A percentile compares a stretch with the other conserved stretches of the same genome.
These are phyloP conservation scores for Escallonia herrerae DNA, from an alignment of 129 eudicot genomes.

Conservation along the genomic window DNA sequence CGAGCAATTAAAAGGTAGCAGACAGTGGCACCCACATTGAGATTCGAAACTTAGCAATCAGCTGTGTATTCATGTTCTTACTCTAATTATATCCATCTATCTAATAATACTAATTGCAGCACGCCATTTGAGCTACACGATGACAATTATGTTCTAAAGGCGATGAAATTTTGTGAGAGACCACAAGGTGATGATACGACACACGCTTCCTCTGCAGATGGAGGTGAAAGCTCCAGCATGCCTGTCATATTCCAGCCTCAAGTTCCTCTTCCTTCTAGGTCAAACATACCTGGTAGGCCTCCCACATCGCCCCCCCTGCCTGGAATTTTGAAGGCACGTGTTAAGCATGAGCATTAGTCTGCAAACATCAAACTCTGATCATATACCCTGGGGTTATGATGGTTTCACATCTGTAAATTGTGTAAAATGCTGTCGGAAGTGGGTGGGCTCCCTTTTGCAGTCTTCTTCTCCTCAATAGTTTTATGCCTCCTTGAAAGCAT, in stretches of 20 bases:
- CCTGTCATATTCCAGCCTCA: constrained; percentile 33
- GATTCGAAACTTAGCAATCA: no score
- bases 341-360: constrained; percentile 60
- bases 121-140: constrained; percentile 71
- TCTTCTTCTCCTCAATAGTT: constrained; percentile 1
- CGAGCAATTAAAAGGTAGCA: not conserved
- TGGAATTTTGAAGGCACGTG: constrained; percentile 78
- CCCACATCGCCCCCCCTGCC: constrained; percentile 68
- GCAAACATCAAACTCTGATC: not conserved
- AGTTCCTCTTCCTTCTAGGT: constrained; percentile 29
- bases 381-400: not conserved
- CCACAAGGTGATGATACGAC: constrained; percentile 26
- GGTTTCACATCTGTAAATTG: constrained; percentile 27
- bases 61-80: not conserved
- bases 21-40: not conserved
- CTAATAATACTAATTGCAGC: constrained; percentile 29
- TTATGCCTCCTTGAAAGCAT: no score
- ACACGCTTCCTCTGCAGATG: constrained; percentile 16
- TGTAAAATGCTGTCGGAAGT: constrained; percentile 32
- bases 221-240: constrained; percentile 63
- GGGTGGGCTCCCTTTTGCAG: constrained; percentile 4
- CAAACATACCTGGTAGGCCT: constrained; percentile 37
- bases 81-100: not conserved
- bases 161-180: constrained; percentile 51
- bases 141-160: constrained; percentile 62